Evolutionary conservation across 1,139 yeast genomes (phyloP), one percentile per base, ranked within the genome.

Genomic region (Yamadazyma sp.): DNA sequence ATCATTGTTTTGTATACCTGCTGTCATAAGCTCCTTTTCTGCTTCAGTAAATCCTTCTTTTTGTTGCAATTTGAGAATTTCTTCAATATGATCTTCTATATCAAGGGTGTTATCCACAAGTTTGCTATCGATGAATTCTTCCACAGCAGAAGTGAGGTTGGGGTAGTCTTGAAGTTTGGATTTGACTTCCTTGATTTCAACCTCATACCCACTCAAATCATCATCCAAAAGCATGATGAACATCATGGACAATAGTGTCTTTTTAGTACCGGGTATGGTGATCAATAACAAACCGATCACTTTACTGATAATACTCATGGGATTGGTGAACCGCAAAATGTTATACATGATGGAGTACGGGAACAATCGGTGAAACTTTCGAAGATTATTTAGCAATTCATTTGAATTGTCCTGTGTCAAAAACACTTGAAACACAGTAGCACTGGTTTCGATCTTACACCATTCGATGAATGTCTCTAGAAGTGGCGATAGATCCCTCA

Each of bases 381-480:
- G 76, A 22, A 86, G 68, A 53, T 86, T 88, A 6, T 75, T 71
- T 47, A 84, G 78, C 53, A 86, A 65, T 48, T 86, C 96, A 44
- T 80, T 76, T 1, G 95, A 80, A 46, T 79, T 78, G 56, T 90
- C 97, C 41, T 79, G 84, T 1, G 92, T 90, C 29, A 90, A 66
- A 51, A 89, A 83, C 32, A 84, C 53, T 48, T 86, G 89, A 58
- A 87, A 88, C 3, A 89, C 62, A 0, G 95, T 83, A 0, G 96
- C 87, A 0, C 96, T 87, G 16, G 87, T 64, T 54, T 89, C 94
- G 16, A 89, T 76, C 42, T 86, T 80, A 45, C 84, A 77, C 88
- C 96, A 84, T 46, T 86, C 87, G 31, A 87, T 70, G 46, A 89
- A 84, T 32, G 86, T 76, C 46, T 70, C 70, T 37, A 89, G 66